These are phyloP conservation scores for Skeletonema grethae DNA, from an alignment of 108 stramenopile genomes.

Conservation along the genomic window DNA sequence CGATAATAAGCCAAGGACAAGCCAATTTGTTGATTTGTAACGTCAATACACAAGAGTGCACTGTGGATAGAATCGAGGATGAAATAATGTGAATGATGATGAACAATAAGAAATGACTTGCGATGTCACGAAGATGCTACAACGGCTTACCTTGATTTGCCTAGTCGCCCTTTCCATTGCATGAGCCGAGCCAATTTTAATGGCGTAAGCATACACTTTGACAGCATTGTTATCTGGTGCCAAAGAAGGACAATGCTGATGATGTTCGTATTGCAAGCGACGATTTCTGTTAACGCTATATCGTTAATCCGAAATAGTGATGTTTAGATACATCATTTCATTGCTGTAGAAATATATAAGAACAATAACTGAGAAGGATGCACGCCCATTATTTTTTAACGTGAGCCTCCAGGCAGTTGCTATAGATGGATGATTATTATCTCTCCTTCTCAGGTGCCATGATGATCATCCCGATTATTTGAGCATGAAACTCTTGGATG, in stretches of 20 bases:
- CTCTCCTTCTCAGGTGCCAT: too few species aligned
- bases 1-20: constrained; percentile 30
- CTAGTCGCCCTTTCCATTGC: constrained; percentile 25
- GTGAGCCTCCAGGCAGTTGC: not conserved
- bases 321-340: not conserved
- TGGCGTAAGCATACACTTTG: constrained; percentile 28
- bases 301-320: not conserved
- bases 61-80: constrained; percentile 1
- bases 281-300: not conserved
- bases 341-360: too few species aligned
- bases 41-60: constrained; percentile 28
- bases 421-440: not conserved
- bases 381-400: not conserved
- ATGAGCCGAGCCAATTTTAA: constrained; percentile 18
- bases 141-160: constrained; percentile 32
- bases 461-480: too few species aligned
- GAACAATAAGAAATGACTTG: not conserved
- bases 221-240: constrained; percentile 16
- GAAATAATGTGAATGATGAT: not conserved
- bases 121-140: too few species aligned
- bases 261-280: not conserved
- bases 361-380: not conserved
- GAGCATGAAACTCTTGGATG: too few species aligned
- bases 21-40: constrained; percentile 28
- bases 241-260: too few species aligned